Percentiles rank a stretch among this genome's conserved stretches.
Evolutionary conservation across 176 grass and related monocot genomes (phyloP).

Genomic region (Aegilops umbellulata): DNA sequence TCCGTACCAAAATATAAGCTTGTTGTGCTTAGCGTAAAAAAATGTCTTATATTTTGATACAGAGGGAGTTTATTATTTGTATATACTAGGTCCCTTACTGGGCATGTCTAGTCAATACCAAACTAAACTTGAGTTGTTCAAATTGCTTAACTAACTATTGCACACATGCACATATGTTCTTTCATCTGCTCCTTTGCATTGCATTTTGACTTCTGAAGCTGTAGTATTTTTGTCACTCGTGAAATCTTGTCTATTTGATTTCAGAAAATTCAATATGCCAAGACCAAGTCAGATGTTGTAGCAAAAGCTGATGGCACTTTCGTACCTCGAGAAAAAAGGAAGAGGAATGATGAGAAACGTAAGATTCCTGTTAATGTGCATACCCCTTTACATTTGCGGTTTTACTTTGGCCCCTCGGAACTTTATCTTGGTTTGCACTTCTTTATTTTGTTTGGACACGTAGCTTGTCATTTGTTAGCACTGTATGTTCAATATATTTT

Average conservation of each 20-base stretch:
- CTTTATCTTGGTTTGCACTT: neutral
- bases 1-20: too few species aligned
- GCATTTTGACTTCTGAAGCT: constrained; percentile 5
- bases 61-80: neutral
- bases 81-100: neutral
- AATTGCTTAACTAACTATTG: neutral
- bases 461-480: neutral
- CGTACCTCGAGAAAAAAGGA: constrained; percentile 84
- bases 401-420: constrained; percentile 3
- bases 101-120: neutral
- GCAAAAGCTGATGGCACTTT: constrained; percentile 90
- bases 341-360: constrained; percentile 82
- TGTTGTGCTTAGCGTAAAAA: too few species aligned
- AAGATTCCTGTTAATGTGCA: constrained; percentile 11
- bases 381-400: neutral
- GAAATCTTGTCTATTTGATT: constrained; percentile 33
- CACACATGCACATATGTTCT: neutral
- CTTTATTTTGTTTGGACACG: neutral
- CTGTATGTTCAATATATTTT: too few species aligned
- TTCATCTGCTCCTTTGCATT: neutral
- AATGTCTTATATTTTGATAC: too few species aligned
- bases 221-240: constrained; percentile 15
- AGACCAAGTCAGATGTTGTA: constrained; percentile 93
- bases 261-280: constrained; percentile 99
- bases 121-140: neutral